Evolutionary conservation across 2,329 filamentous ascomycete species (phyloP).

Genomic region (Claviceps spartinae): DNA sequence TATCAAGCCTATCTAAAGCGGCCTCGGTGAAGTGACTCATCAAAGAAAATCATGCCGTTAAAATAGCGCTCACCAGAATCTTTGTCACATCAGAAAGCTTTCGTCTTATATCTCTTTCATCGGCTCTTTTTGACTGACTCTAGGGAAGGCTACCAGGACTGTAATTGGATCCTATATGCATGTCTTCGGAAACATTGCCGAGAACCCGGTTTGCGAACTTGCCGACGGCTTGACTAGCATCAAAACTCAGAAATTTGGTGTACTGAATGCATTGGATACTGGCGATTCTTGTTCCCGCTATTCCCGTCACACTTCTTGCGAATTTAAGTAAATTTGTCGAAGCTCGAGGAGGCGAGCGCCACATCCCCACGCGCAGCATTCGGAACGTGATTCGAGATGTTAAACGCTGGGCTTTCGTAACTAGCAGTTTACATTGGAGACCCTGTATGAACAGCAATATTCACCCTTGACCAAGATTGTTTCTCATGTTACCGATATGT

Average conservation of each 20-base stretch:
- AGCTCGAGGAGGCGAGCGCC: no score
- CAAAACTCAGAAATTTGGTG: not conserved
- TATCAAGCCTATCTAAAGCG: no score
- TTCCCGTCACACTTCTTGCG: not conserved
- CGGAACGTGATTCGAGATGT: no score
- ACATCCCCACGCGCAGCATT: no score
- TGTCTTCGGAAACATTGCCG: not conserved
- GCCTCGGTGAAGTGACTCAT: no score
- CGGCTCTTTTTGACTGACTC: not conserved
- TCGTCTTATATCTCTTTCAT: not conserved
- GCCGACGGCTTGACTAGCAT: not conserved
- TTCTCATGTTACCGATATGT: not conserved
- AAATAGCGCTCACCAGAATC: no score
- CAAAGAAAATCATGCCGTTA: no score
- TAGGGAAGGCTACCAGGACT: not conserved
- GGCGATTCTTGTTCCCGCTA: not conserved
- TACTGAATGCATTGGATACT: not conserved
- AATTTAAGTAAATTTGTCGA: no score
- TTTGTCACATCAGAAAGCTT: no score
- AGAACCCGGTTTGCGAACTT: not conserved
- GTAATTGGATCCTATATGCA: not conserved
- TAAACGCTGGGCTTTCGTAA: no score
- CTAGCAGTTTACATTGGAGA: no score
- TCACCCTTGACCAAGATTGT: not conserved
- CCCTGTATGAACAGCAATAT: not conserved